Evolutionary conservation across 768 basidiomycete species (phyloP).

Genomic region (Candolleomyces eurysporus): DNA sequence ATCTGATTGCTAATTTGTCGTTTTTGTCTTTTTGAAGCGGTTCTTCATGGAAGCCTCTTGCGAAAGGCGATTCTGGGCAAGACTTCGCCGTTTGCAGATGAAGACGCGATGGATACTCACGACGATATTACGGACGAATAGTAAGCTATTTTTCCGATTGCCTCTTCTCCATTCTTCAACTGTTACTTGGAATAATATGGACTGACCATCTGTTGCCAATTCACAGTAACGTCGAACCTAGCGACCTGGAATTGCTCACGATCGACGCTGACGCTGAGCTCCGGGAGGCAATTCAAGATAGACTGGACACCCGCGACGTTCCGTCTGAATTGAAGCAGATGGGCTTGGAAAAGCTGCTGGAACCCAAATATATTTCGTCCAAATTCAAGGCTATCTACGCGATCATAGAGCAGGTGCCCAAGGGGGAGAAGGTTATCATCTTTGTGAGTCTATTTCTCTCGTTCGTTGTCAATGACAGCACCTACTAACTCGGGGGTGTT

Average conservation of each 20-base stretch:
- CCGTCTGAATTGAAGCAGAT: not conserved
- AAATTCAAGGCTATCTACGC: not conserved
- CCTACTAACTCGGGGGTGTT: not conserved
- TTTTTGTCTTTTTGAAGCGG: too few species aligned
- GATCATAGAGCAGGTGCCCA: not conserved
- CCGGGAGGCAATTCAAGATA: not conserved
- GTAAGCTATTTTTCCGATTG: too few species aligned
- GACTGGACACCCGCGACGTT: not conserved
- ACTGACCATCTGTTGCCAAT: too few species aligned
- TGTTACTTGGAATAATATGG: too few species aligned
- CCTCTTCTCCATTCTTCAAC: too few species aligned
- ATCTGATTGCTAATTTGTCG: not conserved
- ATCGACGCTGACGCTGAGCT: not conserved
- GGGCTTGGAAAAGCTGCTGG: not conserved
- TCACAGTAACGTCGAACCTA: too few species aligned
- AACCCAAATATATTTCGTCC: not conserved
- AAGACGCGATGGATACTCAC: too few species aligned
- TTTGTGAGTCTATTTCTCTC: not conserved
- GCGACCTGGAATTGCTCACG: not conserved
- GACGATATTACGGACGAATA: too few species aligned
- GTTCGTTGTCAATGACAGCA: not conserved
- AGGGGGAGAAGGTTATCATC: slow-evolving; percentile 6
- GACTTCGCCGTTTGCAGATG: too few species aligned
- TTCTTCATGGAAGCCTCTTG: too few species aligned
- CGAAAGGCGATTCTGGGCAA: too few species aligned